A percentile compares a stretch with the other conserved stretches of the same genome.
Conservation (phyloP, 768 basidiomycete species). For the Naganishia kalamii region DNA sequence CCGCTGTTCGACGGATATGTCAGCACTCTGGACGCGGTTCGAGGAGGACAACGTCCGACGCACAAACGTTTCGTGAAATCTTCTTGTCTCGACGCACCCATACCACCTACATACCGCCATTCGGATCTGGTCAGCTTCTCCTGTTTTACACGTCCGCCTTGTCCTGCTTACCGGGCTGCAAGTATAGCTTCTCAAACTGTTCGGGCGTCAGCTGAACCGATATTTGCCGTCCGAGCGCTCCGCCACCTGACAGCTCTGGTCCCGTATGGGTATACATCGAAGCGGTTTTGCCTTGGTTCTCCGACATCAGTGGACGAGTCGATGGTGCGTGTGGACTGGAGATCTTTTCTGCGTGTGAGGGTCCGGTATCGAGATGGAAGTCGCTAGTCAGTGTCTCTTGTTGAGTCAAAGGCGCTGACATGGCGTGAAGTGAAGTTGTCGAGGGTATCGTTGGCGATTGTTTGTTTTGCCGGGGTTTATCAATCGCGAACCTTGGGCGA, state of each 20-base stretch:
- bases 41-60: no score
- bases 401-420: background rate
- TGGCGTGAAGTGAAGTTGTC: background rate
- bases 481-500: no score
- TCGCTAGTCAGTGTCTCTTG: background rate
- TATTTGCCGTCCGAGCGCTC: conserved; percentile 29
- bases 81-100: conserved; percentile 24
- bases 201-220: conserved; percentile 31
- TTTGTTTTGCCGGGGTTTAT: no score
- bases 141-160: background rate
- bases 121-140: background rate
- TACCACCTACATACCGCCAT: conserved; percentile 14
- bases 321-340: background rate
- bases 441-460: no score
- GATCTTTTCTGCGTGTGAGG: background rate
- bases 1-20: conserved; percentile 23
- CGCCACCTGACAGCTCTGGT: conserved; percentile 25
- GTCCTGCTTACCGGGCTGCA: conserved; percentile 30
- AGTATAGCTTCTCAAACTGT: conserved; percentile 37
- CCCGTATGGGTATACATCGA: background rate
- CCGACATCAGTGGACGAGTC: background rate
- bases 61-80: conserved; percentile 30
- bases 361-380: background rate
- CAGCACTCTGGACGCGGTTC: no score
- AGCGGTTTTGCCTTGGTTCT: background rate